A percentile compares a stretch with the other conserved stretches of the same genome.
Conservation (phyloP, 257 asterid genomes). For the Sherardia arvensis region DNA sequence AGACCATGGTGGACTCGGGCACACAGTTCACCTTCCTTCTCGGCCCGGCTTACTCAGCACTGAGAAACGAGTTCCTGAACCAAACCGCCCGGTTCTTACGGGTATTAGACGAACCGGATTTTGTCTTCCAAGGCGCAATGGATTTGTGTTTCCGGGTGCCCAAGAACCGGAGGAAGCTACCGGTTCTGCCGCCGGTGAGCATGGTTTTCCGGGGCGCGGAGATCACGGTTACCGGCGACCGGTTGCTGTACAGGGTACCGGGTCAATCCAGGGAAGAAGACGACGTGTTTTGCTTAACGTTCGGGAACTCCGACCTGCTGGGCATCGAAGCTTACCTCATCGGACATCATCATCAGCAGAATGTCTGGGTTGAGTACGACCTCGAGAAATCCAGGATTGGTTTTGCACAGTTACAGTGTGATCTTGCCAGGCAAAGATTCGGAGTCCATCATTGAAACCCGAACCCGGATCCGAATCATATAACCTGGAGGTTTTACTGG, state of each 20-base stretch:
- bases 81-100: conserved; percentile 36
- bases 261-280: conserved; percentile 48
- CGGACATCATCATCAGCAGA: conserved; percentile 82
- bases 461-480: neutral
- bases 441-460: conserved; percentile 17
- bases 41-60: conserved; percentile 57
- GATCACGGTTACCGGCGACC: conserved; percentile 39
- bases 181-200: conserved; percentile 58
- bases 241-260: conserved; percentile 48
- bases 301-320: conserved; percentile 70
- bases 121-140: conserved; percentile 78
- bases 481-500: neutral
- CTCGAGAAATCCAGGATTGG: conserved; percentile 62
- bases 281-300: conserved; percentile 64
- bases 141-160: conserved; percentile 61
- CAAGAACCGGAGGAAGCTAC: conserved; percentile 19
- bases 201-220: conserved; percentile 63
- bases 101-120: conserved; percentile 64
- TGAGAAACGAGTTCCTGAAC: conserved; percentile 44
- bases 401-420: conserved; percentile 57
- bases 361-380: conserved; percentile 81
- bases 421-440: conserved; percentile 49
- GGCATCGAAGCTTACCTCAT: conserved; percentile 60
- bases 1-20: conserved; percentile 94
- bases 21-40: conserved; percentile 89